Percentiles rank a stretch among this genome's conserved stretches.
Evolutionary conservation across 495 filamentous ascomycete genomes (phyloP).

Genomic region (Saxophila tyrrhenica): DNA sequence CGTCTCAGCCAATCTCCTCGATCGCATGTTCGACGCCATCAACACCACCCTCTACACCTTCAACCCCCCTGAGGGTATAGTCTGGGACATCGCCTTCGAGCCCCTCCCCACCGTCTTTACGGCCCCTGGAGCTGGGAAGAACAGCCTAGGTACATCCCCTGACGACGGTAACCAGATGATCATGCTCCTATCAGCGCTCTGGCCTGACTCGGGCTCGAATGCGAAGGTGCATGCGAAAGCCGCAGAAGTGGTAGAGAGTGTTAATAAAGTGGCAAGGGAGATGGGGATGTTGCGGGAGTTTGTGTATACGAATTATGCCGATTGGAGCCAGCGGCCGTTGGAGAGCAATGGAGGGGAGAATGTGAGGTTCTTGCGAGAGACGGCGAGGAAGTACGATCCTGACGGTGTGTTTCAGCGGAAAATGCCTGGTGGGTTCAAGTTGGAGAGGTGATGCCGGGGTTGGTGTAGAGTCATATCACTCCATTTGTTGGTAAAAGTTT

Average conservation of each 20-base stretch:
- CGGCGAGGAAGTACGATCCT: slow-evolving; percentile 41
- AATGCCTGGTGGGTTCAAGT: slow-evolving; percentile 7
- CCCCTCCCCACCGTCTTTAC: slow-evolving; percentile 10
- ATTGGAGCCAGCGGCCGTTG: slow-evolving; percentile 34
- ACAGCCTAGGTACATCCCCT: slow-evolving; percentile 1
- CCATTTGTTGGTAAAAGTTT: too few relatives aligned
- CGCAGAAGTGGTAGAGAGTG: background rate
- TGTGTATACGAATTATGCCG: slow-evolving; percentile 36
- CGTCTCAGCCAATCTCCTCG: slow-evolving; percentile 1
- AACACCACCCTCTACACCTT: slow-evolving; percentile 5
- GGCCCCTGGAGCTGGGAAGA: background rate
- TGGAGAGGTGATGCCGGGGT: background rate
- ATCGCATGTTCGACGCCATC: slow-evolving; percentile 7
- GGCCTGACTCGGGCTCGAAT: slow-evolving; percentile 10
- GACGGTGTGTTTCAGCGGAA: slow-evolving; percentile 37
- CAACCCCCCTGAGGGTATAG: background rate
- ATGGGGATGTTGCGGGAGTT: slow-evolving; percentile 24
- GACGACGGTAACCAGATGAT: slow-evolving; percentile 3
- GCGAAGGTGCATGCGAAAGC: slow-evolving; percentile 6
- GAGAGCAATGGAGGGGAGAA: slow-evolving; percentile 38
- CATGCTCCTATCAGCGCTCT: background rate
- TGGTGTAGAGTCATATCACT: too few relatives aligned
- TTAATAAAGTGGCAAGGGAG: slow-evolving; percentile 22
- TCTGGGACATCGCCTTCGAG: slow-evolving; percentile 7
- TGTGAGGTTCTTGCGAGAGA: slow-evolving; percentile 27